phyloP scores from a whole-genome alignment of 495 filamentous ascomycete species.

The Astrothelium subdiscretum region DNA sequence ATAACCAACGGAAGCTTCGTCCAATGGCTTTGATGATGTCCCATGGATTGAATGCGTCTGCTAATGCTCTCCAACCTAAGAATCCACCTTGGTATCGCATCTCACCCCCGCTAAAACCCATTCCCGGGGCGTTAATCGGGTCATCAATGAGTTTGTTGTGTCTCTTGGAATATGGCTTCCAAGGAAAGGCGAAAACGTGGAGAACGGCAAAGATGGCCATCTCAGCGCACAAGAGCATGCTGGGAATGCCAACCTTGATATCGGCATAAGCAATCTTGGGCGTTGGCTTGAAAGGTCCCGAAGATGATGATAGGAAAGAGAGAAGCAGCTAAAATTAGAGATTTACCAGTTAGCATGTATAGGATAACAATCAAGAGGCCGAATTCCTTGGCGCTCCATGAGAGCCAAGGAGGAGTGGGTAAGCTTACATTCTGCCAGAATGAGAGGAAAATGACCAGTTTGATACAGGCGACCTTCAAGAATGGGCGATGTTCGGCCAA shows the following conservation, averaged over 20 bases:
- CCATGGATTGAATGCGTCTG: constrained; percentile 71
- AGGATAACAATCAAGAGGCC: not conserved
- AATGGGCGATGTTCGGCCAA: constrained; percentile 63
- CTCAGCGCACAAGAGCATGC: constrained; percentile 70
- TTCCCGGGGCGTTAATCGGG: constrained; percentile 34
- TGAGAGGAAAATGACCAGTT: constrained; percentile 87
- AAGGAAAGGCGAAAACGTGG: constrained; percentile 77
- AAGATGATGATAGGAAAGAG: constrained; percentile 49
- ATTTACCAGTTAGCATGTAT: constrained; percentile 3
- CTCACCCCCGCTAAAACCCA: constrained; percentile 8
- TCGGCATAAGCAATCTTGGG: constrained; percentile 55
- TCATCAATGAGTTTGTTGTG: constrained; percentile 15
- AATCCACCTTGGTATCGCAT: constrained; percentile 47
- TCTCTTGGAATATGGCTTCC: constrained; percentile 45
- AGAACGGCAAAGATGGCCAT: constrained; percentile 75
- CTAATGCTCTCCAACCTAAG: constrained; percentile 49
- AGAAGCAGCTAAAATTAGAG: constrained; percentile 46
- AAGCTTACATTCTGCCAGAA: constrained; percentile 69
- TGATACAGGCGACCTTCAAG: constrained; percentile 77
- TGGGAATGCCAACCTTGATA: constrained; percentile 70
- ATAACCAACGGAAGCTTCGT: constrained; percentile 68
- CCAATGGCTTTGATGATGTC: constrained; percentile 71
- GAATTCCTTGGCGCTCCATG: not conserved
- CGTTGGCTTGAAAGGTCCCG: constrained; percentile 49
- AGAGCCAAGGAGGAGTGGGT: constrained; percentile 2